Conservation (phyloP, 2,329 filamentous ascomycete species). For the Metarhizium album region DNA sequence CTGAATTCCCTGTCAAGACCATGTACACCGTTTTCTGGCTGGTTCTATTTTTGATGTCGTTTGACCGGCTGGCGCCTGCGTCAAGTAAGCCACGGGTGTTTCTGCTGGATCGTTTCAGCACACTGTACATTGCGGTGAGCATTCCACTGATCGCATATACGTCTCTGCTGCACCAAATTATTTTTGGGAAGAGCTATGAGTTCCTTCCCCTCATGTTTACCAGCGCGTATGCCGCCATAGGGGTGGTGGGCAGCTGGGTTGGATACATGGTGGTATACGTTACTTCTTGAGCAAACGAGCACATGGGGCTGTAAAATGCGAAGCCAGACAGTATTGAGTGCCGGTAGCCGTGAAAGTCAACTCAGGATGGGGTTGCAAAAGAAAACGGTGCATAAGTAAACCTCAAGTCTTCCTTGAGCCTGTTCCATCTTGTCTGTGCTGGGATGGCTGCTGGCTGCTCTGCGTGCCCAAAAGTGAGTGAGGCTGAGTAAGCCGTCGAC, state of each 20-base stretch:
- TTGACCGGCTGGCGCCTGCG: constrained; percentile 80
- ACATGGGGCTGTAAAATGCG: too few relatives aligned
- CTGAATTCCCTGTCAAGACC: constrained; percentile 90
- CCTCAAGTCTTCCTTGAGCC: too few relatives aligned
- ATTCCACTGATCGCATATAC: constrained; percentile 86
- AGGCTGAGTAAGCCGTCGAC: not conserved
- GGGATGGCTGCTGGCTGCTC: too few relatives aligned
- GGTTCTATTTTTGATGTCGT: constrained; percentile 70
- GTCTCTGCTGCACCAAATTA: constrained; percentile 68
- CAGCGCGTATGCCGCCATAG: constrained; percentile 85
- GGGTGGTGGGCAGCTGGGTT: constrained; percentile 92
- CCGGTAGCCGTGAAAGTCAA: too few relatives aligned
- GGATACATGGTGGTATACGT: constrained; percentile 93
- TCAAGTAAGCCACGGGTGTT: constrained; percentile 73
- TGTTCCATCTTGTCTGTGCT: too few relatives aligned
- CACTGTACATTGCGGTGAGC: constrained; percentile 79
- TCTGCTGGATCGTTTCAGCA: constrained; percentile 79
- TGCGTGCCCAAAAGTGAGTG: not conserved
- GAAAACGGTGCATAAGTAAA: too few relatives aligned
- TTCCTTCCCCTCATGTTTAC: constrained; percentile 96
- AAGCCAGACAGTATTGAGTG: too few relatives aligned
- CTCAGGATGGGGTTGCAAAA: too few relatives aligned
- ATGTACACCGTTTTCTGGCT: constrained; percentile 91
- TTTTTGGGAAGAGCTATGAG: constrained; percentile 75
- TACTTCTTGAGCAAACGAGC: constrained; percentile 28